These are phyloP conservation scores for Thielaviopsis euricoi DNA, from an alignment of 2,329 filamentous ascomycete species.

Conservation along the genomic window DNA sequence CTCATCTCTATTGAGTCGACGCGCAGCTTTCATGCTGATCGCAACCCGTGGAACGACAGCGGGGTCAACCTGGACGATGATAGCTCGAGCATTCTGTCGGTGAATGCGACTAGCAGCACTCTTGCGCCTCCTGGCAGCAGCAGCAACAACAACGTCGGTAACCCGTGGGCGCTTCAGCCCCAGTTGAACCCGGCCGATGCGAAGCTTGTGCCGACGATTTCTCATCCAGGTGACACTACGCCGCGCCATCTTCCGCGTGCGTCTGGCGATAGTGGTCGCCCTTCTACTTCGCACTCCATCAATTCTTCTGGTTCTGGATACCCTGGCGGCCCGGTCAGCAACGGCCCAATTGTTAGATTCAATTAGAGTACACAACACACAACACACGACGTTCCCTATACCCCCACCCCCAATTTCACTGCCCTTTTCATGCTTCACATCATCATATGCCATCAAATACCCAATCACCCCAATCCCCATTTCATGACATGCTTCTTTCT, in stretches of 20 bases:
- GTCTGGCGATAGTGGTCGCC: slow-evolving; percentile 81
- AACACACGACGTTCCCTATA: slow-evolving; percentile 31
- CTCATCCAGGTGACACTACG: slow-evolving; percentile 65
- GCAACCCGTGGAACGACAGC: slow-evolving; percentile 96
- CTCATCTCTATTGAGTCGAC: slow-evolving; percentile 92
- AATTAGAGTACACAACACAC: slow-evolving; percentile 22
- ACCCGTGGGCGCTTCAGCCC: slow-evolving; percentile 44
- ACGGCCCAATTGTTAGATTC: slow-evolving; percentile 62
- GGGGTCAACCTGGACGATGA: slow-evolving; percentile 88
- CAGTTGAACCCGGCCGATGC: slow-evolving; percentile 48
- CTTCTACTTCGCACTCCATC: slow-evolving; percentile 87
- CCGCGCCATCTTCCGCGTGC: slow-evolving; percentile 69
- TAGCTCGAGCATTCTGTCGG: slow-evolving; percentile 10
- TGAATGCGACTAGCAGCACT: slow-evolving; percentile 1
- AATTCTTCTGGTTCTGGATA: slow-evolving; percentile 58
- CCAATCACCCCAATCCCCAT: neutral
- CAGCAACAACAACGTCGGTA: slow-evolving; percentile 30
- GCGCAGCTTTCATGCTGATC: slow-evolving; percentile 75
- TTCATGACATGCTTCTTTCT: slow-evolving; percentile 2
- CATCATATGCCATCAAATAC: neutral
- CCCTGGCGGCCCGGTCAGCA: slow-evolving; percentile 53
- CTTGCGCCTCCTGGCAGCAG: slow-evolving; percentile 10
- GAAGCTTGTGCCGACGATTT: slow-evolving; percentile 42
- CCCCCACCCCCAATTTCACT: slow-evolving; percentile 25
- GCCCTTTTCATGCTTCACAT: slow-evolving; percentile 7